A percentile compares a stretch with the other conserved stretches of the same genome.
phyloP scores from a whole-genome alignment of 331 rosid species.

The Quercus lobata region DNA sequence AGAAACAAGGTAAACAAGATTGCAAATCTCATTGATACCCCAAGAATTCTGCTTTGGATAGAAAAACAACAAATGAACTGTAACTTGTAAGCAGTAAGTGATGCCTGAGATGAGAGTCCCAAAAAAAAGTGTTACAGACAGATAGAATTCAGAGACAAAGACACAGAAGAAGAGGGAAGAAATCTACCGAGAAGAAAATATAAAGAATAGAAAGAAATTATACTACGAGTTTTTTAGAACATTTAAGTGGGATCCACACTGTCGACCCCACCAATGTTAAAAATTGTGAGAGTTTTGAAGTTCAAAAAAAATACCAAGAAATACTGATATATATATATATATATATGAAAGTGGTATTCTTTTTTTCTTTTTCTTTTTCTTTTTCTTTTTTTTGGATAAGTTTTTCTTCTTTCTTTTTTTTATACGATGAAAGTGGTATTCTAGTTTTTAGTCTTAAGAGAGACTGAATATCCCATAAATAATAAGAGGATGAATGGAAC shows the following conservation, averaged over 20 bases:
- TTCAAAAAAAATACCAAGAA: not conserved
- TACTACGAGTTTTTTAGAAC: not conserved
- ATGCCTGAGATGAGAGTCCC: slow-evolving; percentile 27
- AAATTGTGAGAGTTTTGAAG: not conserved
- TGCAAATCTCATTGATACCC: slow-evolving; percentile 1
- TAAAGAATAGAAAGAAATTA: not conserved
- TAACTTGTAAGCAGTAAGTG: not conserved
- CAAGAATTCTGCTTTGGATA: slow-evolving; percentile 2
- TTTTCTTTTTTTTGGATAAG: too few species aligned
- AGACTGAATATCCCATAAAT: too few species aligned
- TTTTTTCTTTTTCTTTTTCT: too few species aligned
- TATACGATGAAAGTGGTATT: too few species aligned
- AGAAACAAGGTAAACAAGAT: not conserved
- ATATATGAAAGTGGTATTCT: too few species aligned
- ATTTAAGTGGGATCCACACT: not conserved
- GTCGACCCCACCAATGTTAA: not conserved
- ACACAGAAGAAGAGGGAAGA: slow-evolving; percentile 28
- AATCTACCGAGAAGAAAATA: not conserved
- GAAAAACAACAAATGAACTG: slow-evolving; percentile 40
- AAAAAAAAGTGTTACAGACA: slow-evolving; percentile 6
- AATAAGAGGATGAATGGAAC: too few species aligned
- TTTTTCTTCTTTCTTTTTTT: too few species aligned
- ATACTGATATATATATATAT: not conserved
- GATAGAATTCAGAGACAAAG: slow-evolving; percentile 27
- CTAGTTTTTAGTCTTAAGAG: too few species aligned